Percentiles rank a stretch among this genome's conserved stretches.
Conservation (phyloP, 768 basidiomycete species). For the Agaricus sinodeliciosus region DNA sequence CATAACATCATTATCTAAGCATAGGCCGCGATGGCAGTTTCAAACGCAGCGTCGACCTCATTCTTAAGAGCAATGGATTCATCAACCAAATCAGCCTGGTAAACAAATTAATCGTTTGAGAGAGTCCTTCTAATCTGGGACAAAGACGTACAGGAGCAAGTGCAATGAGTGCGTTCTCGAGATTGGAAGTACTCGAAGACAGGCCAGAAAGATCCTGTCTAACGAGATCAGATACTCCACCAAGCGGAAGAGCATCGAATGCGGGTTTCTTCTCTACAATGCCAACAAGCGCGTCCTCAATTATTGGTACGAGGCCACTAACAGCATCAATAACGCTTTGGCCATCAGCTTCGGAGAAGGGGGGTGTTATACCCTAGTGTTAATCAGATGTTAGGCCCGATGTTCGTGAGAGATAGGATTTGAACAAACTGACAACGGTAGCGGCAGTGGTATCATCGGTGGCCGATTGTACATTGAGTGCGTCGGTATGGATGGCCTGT, state of each 20-base stretch:
- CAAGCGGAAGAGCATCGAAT: conserved; percentile 17
- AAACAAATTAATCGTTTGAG: not conserved
- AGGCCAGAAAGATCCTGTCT: conserved; percentile 20
- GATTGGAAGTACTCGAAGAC: conserved; percentile 17
- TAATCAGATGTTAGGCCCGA: no score
- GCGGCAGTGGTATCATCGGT: not conserved
- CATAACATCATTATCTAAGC: not conserved
- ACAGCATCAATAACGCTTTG: not conserved
- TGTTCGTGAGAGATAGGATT: not conserved
- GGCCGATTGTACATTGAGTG: not conserved
- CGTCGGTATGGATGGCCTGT: not conserved
- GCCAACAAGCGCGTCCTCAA: conserved; percentile 12
- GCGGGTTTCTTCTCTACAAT: conserved; percentile 21
- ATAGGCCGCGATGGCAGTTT: conserved; percentile 22
- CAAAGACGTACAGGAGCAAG: conserved; percentile 19
- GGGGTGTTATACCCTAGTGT: not conserved
- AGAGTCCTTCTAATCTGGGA: not conserved
- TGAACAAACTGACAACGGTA: not conserved
- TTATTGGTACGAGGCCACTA: not conserved
- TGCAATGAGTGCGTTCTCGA: conserved; percentile 21
- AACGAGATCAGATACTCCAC: conserved; percentile 17
- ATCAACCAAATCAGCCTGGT: conserved; percentile 16
- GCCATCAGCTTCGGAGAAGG: not conserved
- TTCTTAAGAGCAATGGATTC: conserved; percentile 16
- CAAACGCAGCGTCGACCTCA: conserved; percentile 19